These are phyloP conservation scores for Cryomyces minteri DNA, from an alignment of 495 filamentous ascomycete genomes.

Conservation along the genomic window DNA sequence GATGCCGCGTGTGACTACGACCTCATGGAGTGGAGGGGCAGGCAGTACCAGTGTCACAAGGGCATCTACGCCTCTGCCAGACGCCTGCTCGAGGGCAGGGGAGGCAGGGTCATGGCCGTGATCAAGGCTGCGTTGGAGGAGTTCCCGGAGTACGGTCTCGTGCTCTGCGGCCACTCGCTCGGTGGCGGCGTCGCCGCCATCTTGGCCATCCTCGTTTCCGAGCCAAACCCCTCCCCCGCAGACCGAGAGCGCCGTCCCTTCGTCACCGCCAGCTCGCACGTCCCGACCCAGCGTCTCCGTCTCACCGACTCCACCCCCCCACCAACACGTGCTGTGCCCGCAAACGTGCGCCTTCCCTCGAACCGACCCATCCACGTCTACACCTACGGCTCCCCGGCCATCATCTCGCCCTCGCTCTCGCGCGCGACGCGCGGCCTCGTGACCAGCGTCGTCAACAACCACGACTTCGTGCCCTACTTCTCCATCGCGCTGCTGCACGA, in stretches of 20 bases:
- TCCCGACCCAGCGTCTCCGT: no score
- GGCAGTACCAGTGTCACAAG: constrained; percentile 57
- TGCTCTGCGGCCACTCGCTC: constrained; percentile 60
- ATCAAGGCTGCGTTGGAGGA: constrained; percentile 54
- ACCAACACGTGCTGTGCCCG: no score
- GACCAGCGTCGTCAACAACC: constrained; percentile 53
- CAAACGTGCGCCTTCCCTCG: constrained; percentile 27
- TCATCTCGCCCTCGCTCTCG: constrained; percentile 53
- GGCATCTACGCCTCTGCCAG: constrained; percentile 66
- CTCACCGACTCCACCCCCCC: no score
- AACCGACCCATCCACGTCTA: constrained; percentile 60
- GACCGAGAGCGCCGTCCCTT: no score
- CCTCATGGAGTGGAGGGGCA: constrained; percentile 46
- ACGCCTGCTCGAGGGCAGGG: constrained; percentile 47
- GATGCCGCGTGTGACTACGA: constrained; percentile 75
- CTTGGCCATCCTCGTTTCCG: constrained; percentile 54
- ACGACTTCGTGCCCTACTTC: constrained; percentile 55
- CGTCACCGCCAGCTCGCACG: no score
- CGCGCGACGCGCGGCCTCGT: constrained; percentile 56
- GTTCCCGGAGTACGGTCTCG: constrained; percentile 52
- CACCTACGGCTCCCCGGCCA: constrained; percentile 58
- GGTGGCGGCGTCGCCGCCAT: constrained; percentile 60
- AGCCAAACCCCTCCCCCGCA: constrained; percentile 21
- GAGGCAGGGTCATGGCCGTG: constrained; percentile 42
- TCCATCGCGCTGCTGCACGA: constrained; percentile 62